Base-by-base conservation (phyloP, 2,329 filamentous ascomycete genomes). In the Cadophora sp. region DNA sequence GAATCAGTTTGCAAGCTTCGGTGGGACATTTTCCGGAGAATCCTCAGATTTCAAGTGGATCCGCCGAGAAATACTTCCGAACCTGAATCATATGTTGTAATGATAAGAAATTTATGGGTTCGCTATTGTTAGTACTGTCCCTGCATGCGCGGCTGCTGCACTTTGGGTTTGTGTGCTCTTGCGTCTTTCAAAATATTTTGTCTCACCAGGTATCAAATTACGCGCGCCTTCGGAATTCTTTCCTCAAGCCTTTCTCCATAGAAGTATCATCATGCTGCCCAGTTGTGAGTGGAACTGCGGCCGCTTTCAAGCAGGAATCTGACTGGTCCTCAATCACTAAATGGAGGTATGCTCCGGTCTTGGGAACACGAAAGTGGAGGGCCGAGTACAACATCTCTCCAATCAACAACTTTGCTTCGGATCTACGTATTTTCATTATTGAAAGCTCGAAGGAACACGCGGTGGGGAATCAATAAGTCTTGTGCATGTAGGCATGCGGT, bases 1-100 rank as follows among this genome's bases (percentile, higher is more conserved):
- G 13, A 41, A 43, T 53, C 50, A 33, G 1, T 33, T 53, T 16
- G 30, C 27, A 33, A 22, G 4, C 14, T 53, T 13, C 27, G 18
- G 50, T 58, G 55, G 55, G 36, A 41, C 36, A n/a, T 18, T 58
- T 20, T 58, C 20, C 24, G 36, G 55, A 58, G 11, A 24, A 41
- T 24, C 20, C n/a, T 39, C 20, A 41, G n/a, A 4, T 13, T 58
- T 24, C n/a, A 41, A 27, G 36, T 24, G n/a, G 33, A 58, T 41
- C n/a, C 13, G 4, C 14, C 33, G 20, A 41, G 20, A 1, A 24
- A 58, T 41, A 16, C 7, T 39, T 58, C 36, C 33, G 55, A 43
- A 41, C 33, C 13, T 24, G 20, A 22, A 39, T 2, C n/a, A 24
- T n/a, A 41, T 58, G 11, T 16, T 20, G 14, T 41, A 11, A 30